These are phyloP conservation scores for Sclerotinia spermophila DNA, from an alignment of 2,329 filamentous ascomycete species.

Conservation along the genomic window DNA sequence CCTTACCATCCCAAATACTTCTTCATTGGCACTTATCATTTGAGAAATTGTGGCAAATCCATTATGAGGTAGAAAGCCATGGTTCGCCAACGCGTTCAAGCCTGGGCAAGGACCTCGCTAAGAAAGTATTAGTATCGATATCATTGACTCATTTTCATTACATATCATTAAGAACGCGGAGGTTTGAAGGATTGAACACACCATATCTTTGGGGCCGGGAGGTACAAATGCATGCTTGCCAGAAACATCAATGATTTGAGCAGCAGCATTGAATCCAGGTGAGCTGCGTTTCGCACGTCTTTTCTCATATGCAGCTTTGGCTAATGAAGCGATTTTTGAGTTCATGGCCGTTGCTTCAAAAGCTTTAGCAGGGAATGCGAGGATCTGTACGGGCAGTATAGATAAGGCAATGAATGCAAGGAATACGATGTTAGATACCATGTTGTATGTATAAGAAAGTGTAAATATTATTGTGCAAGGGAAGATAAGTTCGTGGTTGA, in stretches of 20 bases:
- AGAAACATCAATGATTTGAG: constrained; percentile 18
- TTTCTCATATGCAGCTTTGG: constrained; percentile 15
- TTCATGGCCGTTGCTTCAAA: constrained; percentile 18
- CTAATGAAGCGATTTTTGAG: constrained; percentile 2
- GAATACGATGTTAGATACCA: not conserved
- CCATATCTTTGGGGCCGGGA: constrained; percentile 1
- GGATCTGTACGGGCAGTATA: not conserved
- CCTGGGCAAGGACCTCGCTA: constrained; percentile 37
- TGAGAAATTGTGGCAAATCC: constrained; percentile 31
- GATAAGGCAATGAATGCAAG: not conserved
- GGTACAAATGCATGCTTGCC: constrained; percentile 12
- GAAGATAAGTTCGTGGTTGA: not conserved
- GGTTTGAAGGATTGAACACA: not conserved
- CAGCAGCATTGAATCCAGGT: constrained; percentile 19
- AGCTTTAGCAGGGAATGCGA: constrained; percentile 12
- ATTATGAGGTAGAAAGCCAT: constrained; percentile 40
- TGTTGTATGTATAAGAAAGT: not conserved
- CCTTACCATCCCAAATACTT: constrained; percentile 43
- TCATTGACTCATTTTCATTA: not conserved
- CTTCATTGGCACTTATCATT: not conserved
- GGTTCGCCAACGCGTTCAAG: constrained; percentile 43
- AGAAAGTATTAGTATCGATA: not conserved
- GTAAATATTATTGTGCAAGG: not conserved
- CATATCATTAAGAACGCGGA: not conserved
- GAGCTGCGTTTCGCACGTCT: constrained; percentile 15